phyloP scores from a whole-genome alignment of 2,329 filamentous ascomycete genomes.

The Paracorniculantispora psalliotae region DNA sequence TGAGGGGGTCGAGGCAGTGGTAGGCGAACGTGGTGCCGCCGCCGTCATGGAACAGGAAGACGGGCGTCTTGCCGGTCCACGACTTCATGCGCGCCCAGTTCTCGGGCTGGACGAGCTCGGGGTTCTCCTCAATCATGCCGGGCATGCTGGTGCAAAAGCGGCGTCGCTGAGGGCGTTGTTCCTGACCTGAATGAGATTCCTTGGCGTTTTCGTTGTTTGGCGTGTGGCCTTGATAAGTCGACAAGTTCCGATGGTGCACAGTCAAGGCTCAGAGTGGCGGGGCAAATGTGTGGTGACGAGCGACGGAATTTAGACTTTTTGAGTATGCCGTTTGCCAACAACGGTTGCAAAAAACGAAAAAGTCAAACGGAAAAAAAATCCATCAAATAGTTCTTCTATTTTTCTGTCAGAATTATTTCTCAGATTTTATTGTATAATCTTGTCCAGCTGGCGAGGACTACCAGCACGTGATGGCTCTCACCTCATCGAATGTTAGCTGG shows the following conservation, averaged over 20 bases:
- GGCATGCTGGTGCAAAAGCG: neutral
- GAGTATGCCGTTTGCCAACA: too few species aligned
- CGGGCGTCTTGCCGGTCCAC: slow-evolving; percentile 32
- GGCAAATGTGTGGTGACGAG: too few species aligned
- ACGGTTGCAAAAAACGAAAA: too few species aligned
- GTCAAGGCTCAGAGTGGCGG: too few species aligned
- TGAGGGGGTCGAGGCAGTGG: slow-evolving; percentile 45
- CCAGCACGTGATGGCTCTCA: neutral
- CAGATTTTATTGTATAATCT: neutral
- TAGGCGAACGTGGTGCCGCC: slow-evolving; percentile 57
- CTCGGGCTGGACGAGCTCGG: slow-evolving; percentile 31
- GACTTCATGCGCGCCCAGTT: slow-evolving; percentile 24
- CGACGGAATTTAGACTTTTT: too few species aligned
- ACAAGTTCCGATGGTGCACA: too few species aligned
- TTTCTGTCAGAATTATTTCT: too few species aligned
- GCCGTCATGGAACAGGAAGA: slow-evolving; percentile 56
- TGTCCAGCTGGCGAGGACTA: neutral
- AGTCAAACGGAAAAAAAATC: too few species aligned
- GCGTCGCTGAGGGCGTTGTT: neutral
- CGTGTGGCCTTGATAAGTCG: too few species aligned
- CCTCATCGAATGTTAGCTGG: neutral
- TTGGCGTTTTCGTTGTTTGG: too few species aligned
- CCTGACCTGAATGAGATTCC: neutral
- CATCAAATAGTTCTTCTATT: neutral
- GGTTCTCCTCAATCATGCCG: slow-evolving; percentile 24